Percentiles rank a stretch among this genome's conserved stretches.
These are phyloP conservation scores for Elongisporangium senticosum DNA, from an alignment of 352 stramenopile species.

Conservation along the genomic window DNA sequence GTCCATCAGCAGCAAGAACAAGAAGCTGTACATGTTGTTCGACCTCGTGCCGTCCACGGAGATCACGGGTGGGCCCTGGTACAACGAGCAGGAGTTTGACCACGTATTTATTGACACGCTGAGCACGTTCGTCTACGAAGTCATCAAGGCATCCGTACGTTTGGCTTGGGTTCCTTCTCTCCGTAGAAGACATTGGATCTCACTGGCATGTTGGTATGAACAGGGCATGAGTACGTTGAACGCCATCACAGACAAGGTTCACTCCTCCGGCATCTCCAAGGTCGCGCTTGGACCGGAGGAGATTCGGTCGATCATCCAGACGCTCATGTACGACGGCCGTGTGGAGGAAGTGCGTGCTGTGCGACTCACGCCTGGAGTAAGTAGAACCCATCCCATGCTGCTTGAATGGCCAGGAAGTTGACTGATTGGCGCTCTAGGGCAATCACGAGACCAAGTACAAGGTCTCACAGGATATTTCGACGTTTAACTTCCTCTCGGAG, in stretches of 20 bases:
- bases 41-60: constrained; percentile 95
- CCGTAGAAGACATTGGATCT: not conserved
- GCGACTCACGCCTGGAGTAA: constrained; percentile 69
- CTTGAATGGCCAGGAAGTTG: not conserved
- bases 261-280: constrained; percentile 87
- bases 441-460: constrained; percentile 87
- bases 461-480: constrained; percentile 80
- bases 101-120: constrained; percentile 98
- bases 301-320: constrained; percentile 90
- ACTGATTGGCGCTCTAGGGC: constrained; percentile 19
- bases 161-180: not conserved
- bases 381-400: constrained; percentile 8
- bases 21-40: constrained; percentile 99
- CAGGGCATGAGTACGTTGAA: constrained; percentile 83
- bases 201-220: not conserved
- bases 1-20: constrained; percentile 98
- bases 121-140: constrained; percentile 91
- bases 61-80: constrained; percentile 99
- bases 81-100: constrained; percentile 99
- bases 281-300: constrained; percentile 87
- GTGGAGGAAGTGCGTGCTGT: constrained; percentile 87
- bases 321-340: constrained; percentile 89
- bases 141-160: constrained; percentile 74
- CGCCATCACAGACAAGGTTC: constrained; percentile 86
- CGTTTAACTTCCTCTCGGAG: constrained; percentile 86